A percentile compares a stretch with the other conserved stretches of the same genome.
phyloP scores from a whole-genome alignment of 441 rosid genomes.

The Croton setiger region DNA sequence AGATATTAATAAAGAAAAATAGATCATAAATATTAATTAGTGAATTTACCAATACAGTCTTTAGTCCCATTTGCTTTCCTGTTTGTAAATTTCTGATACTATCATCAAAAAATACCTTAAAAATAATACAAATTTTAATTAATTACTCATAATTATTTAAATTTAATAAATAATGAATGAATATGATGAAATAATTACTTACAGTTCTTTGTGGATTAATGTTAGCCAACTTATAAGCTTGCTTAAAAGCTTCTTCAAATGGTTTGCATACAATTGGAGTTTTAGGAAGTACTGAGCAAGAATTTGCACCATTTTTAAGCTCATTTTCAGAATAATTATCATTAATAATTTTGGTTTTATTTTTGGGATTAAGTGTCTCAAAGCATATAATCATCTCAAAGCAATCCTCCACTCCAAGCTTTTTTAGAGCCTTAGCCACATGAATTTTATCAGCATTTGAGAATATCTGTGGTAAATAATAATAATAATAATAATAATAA shows the following conservation, averaged over 20 bases:
- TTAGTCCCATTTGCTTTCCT: conserved; percentile 75
- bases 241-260: conserved; percentile 56
- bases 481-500: no score
- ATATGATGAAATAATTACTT: conserved; percentile 19
- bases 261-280: conserved; percentile 86
- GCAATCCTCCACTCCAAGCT: conserved; percentile 82
- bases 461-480: conserved; percentile 45
- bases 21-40: no score
- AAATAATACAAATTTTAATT: neutral
- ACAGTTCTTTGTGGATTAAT: conserved; percentile 80
- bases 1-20: neutral
- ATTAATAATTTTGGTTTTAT: conserved; percentile 16
- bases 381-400: conserved; percentile 86
- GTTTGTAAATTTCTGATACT: conserved; percentile 81
- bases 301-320: conserved; percentile 25
- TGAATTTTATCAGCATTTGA: conserved; percentile 84
- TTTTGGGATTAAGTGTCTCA: conserved; percentile 66
- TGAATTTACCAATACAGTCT: conserved; percentile 68
- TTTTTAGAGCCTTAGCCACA: conserved; percentile 54
- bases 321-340: conserved; percentile 16
- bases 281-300: conserved; percentile 38
- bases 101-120: conserved; percentile 86
- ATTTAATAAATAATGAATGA: neutral
- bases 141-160: neutral
- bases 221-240: conserved; percentile 63